Percentiles rank a stretch among this genome's conserved stretches.
Conservation (phyloP, 140 eudicot species). For the Cichorium intybus region DNA sequence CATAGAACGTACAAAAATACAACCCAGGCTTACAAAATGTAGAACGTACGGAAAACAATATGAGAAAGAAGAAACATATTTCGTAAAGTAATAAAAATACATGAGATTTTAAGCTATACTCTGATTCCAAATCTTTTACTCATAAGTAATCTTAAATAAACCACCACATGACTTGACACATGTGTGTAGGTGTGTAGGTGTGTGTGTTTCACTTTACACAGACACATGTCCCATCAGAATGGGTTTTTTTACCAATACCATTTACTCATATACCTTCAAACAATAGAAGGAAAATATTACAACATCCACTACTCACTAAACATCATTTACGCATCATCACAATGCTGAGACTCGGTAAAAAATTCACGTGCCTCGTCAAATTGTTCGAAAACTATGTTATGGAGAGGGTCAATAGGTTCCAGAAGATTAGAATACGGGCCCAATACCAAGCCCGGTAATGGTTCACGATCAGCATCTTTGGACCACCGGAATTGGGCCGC, state of each 20-base stretch:
- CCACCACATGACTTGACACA: no score
- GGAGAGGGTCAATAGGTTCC: conserved; percentile 75
- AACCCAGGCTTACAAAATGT: no score
- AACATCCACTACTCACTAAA: not conserved
- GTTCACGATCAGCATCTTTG: conserved; percentile 51
- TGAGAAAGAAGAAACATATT: not conserved
- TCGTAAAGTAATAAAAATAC: not conserved
- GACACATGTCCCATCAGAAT: no score
- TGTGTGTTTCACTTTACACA: no score
- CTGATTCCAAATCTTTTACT: not conserved
- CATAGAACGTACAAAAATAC: no score
- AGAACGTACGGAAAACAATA: not conserved
- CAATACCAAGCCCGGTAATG: conserved; percentile 51
- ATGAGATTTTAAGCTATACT: not conserved
- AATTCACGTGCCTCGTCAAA: conserved; percentile 68
- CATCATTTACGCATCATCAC: conserved; percentile 6
- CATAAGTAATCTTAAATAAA: no score
- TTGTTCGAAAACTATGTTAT: conserved; percentile 59
- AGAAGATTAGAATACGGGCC: conserved; percentile 84
- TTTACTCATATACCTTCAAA: no score
- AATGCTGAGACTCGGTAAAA: conserved; percentile 33
- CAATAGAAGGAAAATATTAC: conserved; percentile 8
- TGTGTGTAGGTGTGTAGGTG: no score
- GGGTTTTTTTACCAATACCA: no score
- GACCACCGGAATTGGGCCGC: conserved; percentile 58